These are phyloP conservation scores for Edaphochlamys debaryana DNA, from an alignment of 139 green algal species.

Conservation along the genomic window DNA sequence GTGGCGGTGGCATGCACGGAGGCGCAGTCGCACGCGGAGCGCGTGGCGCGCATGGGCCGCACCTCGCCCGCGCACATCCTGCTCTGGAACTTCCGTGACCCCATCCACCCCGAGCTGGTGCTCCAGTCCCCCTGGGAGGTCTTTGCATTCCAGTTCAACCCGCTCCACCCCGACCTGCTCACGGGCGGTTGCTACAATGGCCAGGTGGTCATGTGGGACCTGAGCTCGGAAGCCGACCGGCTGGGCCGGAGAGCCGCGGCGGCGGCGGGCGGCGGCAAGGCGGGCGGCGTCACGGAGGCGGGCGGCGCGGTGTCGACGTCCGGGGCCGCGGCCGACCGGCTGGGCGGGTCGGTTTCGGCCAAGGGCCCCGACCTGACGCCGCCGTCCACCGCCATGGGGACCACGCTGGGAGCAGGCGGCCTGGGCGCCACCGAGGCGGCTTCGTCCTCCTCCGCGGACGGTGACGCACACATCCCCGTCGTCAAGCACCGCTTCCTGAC, in stretches of 20 bases:
- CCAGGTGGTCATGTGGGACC: constrained; percentile 59
- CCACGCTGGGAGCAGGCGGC: not conserved
- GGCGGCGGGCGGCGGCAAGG: not conserved
- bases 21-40: constrained; percentile 58
- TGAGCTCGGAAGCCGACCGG: constrained; percentile 34
- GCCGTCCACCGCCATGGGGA: not conserved
- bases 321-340: not conserved
- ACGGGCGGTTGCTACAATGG: constrained; percentile 82
- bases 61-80: constrained; percentile 71
- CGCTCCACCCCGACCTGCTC: constrained; percentile 75
- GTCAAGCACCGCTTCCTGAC: constrained; percentile 61
- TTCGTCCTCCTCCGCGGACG: not conserved
- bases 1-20: constrained; percentile 79
- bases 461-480: constrained; percentile 39
- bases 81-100: constrained; percentile 88
- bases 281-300: not conserved
- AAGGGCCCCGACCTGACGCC: constrained; percentile 36
- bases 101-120: constrained; percentile 86
- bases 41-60: constrained; percentile 66
- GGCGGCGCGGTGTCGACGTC: not conserved
- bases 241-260: constrained; percentile 1
- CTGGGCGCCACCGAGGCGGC: not conserved
- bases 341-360: not conserved
- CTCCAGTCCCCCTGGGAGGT: constrained; percentile 82
- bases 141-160: constrained; percentile 84